Base-by-base conservation (phyloP, 1,139 yeast species). In the Lodderomyces theae region DNA sequence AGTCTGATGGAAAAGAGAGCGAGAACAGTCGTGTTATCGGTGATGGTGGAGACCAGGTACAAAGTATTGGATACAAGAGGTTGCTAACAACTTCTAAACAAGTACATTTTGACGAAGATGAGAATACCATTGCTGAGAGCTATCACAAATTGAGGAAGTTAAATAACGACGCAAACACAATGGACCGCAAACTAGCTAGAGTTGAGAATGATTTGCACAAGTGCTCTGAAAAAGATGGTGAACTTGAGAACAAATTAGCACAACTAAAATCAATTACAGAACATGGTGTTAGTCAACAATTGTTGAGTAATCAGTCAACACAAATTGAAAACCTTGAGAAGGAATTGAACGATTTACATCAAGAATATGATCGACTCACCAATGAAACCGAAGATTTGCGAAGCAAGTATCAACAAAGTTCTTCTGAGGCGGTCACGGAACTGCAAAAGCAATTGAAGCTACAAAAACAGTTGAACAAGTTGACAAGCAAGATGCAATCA, bases 371-470 rank as follows among this genome's bases (percentile, higher is more conserved):
- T 1, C 54, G 55, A 25, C 51, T 66, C 19, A 51, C 52, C 5
- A 49, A 49, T 3, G 69, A 63, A 38, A 69, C 70, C 43, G 82
- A 78, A 24, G 39, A 48, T 0, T 52, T 72, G 7, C 62, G 88
- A 44, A 48, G 49, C 2, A 54, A 68, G 35, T 83, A 83, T 52
- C 89, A 82, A 56, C 51, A 54, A 5, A 61, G 63, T 23, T 80
- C 87, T 0, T 61, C 79, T 0, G 61, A 60, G 15, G 88, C 88
- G 0, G 84, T 81, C 1, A 77, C 73, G 35, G 52, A 66, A 25
- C 70, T 84, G 0, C 53, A 57, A 0, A 49, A 50, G 15, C 50
- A 74, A 6, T 59, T 57, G n/a, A 41, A 50, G 1, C 43, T 69
- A 10, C 65, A 63, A 36, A 57, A 53, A 1, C 51, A 53, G 9